Evolutionary conservation across 352 stramenopile species (phyloP).

Genomic region (Phytophthora syringae): DNA sequence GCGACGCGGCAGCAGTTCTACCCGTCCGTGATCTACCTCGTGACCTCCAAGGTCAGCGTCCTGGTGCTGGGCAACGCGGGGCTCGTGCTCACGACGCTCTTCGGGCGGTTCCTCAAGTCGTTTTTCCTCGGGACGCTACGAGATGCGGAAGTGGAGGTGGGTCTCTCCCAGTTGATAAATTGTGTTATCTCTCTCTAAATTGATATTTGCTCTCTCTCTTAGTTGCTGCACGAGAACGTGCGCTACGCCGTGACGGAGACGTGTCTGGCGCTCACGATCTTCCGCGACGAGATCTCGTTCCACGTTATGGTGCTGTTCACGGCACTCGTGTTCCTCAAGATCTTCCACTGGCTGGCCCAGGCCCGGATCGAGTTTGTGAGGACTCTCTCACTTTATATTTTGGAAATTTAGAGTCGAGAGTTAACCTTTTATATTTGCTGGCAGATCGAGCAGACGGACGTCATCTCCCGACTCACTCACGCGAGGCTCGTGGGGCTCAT

Average conservation of each 20-base stretch:
- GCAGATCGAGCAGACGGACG: constrained; percentile 91
- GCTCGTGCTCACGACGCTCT: constrained; percentile 89
- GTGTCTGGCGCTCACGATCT: constrained; percentile 99
- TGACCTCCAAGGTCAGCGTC: constrained; percentile 97
- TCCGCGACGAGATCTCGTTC: constrained; percentile 97
- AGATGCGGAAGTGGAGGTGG: constrained; percentile 86
- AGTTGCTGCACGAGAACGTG: constrained; percentile 96
- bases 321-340: constrained; percentile 95
- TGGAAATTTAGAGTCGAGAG: too few species aligned
- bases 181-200: too few species aligned
- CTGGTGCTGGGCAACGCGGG: constrained; percentile 96
- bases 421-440: constrained; percentile 1
- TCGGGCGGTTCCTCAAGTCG: constrained; percentile 76
- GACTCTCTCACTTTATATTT: constrained; percentile 18
- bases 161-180: background rate
- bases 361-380: constrained; percentile 87
- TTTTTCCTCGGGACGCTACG: constrained; percentile 89
- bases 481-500: constrained; percentile 91
- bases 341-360: constrained; percentile 93
- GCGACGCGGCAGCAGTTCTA: constrained; percentile 97
- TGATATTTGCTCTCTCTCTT: too few species aligned
- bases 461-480: constrained; percentile 80
- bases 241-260: constrained; percentile 99
- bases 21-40: constrained; percentile 96
- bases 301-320: constrained; percentile 96